phyloP scores from a whole-genome alignment of 768 basidiomycete species.

The Lentinula sp. region DNA sequence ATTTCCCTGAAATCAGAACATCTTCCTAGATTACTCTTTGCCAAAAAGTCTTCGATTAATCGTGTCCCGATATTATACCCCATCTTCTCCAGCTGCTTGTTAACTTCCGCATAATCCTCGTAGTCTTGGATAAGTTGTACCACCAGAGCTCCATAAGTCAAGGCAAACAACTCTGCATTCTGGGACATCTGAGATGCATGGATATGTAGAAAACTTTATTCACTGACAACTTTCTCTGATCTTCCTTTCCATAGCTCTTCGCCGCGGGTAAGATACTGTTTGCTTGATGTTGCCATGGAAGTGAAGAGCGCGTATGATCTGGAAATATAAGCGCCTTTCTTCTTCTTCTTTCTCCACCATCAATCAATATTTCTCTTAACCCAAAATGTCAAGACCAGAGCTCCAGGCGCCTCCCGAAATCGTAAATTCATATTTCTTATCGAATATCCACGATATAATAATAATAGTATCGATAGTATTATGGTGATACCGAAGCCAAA shows the following conservation, averaged over 20 bases:
- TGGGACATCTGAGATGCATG: slow-evolving; percentile 28
- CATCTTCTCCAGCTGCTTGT: slow-evolving; percentile 98
- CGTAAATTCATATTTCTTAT: slow-evolving; percentile 38
- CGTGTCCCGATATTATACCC: slow-evolving; percentile 97
- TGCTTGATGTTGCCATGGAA: slow-evolving; percentile 60
- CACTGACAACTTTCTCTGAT: slow-evolving; percentile 88
- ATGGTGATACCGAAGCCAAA: slow-evolving; percentile 90
- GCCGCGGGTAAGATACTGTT: slow-evolving; percentile 83
- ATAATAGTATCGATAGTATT: slow-evolving; percentile 56
- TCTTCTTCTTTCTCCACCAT: neutral
- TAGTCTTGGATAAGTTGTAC: slow-evolving; percentile 99
- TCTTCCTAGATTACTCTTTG: slow-evolving; percentile 72
- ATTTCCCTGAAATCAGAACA: slow-evolving; percentile 93
- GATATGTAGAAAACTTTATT: neutral
- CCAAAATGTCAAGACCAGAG: slow-evolving; percentile 78
- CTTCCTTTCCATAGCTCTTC: slow-evolving; percentile 96
- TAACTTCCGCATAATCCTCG: slow-evolving; percentile 93
- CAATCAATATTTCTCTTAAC: neutral
- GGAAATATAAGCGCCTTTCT: neutral
- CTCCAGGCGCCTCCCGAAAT: slow-evolving; percentile 88
- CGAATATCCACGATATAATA: neutral
- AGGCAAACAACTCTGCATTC: slow-evolving; percentile 96
- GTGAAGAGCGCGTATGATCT: neutral
- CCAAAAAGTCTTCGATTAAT: slow-evolving; percentile 95
- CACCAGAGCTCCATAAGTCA: slow-evolving; percentile 96